Conservation (phyloP, 345 rosid species). For the Microcos paniculata region DNA sequence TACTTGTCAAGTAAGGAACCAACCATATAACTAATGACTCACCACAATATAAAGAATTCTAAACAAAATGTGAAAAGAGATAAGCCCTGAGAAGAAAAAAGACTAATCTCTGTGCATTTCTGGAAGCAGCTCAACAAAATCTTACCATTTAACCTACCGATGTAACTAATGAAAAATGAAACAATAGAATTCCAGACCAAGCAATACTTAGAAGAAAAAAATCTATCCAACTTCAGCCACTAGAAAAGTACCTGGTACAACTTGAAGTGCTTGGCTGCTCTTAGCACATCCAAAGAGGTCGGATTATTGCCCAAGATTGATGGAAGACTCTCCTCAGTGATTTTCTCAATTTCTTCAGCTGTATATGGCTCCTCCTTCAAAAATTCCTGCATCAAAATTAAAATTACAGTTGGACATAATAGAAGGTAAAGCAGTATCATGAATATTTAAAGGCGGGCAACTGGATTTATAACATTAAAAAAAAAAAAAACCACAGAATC, state of each 20-base stretch:
- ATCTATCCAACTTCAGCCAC: neutral
- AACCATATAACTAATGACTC: neutral
- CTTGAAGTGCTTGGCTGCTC: conserved; percentile 74
- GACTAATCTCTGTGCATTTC: neutral
- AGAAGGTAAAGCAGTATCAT: neutral
- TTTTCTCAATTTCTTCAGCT: conserved; percentile 73
- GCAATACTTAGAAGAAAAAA: neutral
- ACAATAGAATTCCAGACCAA: neutral
- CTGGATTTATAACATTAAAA: neutral
- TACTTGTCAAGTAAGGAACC: neutral
- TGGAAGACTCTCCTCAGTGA: conserved; percentile 48
- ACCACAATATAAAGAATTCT: neutral
- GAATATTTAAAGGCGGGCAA: neutral
- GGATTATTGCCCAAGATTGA: conserved; percentile 62
- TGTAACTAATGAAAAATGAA: neutral
- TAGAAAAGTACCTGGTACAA: conserved; percentile 63
- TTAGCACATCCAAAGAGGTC: conserved; percentile 78
- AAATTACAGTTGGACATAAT: neutral
- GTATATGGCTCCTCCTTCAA: conserved; percentile 78
- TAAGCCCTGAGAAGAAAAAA: neutral
- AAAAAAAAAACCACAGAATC: neutral
- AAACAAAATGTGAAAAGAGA: neutral
- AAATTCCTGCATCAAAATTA: conserved; percentile 46
- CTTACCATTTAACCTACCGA: neutral
- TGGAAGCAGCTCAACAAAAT: neutral